Evolutionary conservation across 148 eudicot genomes (phyloP).

Genomic region (Chenopodium suecicum): DNA sequence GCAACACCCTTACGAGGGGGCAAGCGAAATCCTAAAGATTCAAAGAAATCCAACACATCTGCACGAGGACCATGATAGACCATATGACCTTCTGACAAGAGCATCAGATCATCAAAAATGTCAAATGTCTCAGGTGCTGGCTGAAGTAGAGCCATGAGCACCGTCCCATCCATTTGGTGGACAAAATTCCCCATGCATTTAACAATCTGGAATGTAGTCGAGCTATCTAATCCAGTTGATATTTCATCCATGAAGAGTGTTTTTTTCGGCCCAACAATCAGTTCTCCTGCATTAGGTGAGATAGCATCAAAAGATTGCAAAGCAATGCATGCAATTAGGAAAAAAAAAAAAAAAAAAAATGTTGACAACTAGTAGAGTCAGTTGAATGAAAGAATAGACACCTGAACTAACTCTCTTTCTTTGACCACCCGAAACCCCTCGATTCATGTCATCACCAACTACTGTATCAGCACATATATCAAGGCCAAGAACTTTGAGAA

Average conservation of each 20-base stretch:
- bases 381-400: conserved; percentile 8
- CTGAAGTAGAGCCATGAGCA: conserved; percentile 89
- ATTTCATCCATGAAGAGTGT: conserved; percentile 92
- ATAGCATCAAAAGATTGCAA: background rate
- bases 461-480: conserved; percentile 78
- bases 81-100: conserved; percentile 67
- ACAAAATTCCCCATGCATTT: conserved; percentile 69
- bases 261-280: conserved; percentile 85
- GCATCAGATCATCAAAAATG: conserved; percentile 69
- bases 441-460: conserved; percentile 81
- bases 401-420: conserved; percentile 94
- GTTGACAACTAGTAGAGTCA: background rate
- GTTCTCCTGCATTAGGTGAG: conserved; percentile 55
- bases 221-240: conserved; percentile 86
- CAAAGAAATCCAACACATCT: conserved; percentile 70
- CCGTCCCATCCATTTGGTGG: conserved; percentile 82
- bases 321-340: background rate
- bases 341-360: background rate
- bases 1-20: conserved; percentile 88
- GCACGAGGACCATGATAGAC: conserved; percentile 75
- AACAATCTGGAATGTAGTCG: conserved; percentile 80
- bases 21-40: conserved; percentile 60
- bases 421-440: conserved; percentile 96
- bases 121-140: conserved; percentile 92
- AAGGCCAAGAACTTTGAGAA: conserved; percentile 77